These are phyloP conservation scores for Symbiodinium natans DNA, from an alignment of 73 alveolate genomes.

Conservation along the genomic window DNA sequence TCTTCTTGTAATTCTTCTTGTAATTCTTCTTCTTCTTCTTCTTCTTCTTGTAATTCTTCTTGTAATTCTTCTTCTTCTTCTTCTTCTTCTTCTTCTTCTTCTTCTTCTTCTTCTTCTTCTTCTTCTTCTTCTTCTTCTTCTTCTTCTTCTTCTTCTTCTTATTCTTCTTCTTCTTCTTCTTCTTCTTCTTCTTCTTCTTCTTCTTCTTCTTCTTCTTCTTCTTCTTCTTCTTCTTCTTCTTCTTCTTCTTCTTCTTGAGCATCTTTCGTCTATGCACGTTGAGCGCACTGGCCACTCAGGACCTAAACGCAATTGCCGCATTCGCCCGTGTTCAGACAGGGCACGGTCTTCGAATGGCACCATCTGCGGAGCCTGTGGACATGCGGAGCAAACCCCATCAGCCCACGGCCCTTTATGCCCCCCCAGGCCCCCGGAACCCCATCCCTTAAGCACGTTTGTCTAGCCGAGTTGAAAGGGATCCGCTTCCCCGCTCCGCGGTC, in stretches of 20 bases:
- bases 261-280: neutral
- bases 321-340: no score
- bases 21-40: neutral
- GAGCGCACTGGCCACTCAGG: no score
- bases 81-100: neutral
- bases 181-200: conserved; percentile 2
- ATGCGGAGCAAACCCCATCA: no score
- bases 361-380: conserved; percentile 75
- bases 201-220: neutral
- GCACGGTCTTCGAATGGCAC: conserved; percentile 85
- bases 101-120: conserved; percentile 2
- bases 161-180: conserved; percentile 3
- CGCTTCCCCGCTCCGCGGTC: no score
- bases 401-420: neutral
- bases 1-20: neutral
- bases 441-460: no score
- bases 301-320: no score
- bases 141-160: conserved; percentile 1
- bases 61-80: neutral
- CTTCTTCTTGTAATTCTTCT: neutral
- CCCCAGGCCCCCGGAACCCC: neutral
- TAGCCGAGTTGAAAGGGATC: no score
- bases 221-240: conserved; percentile 2
- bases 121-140: conserved; percentile 2
- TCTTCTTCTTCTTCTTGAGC: neutral